Evolutionary conservation across 192 early-diverging fungal genomes (phyloP).

Genomic region (Coemansia sp.): DNA sequence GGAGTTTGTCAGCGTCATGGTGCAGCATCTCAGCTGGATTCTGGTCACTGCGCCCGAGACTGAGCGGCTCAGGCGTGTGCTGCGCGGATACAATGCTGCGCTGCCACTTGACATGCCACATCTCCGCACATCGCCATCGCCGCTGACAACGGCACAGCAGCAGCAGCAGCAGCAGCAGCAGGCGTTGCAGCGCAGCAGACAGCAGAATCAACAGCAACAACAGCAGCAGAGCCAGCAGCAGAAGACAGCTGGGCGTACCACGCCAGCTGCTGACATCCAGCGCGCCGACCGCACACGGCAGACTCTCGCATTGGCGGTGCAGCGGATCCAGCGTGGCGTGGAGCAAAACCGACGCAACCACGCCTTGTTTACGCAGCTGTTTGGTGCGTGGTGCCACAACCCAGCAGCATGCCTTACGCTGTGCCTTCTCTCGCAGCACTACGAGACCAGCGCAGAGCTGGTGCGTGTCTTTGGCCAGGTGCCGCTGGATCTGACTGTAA

Average conservation of each 20-base stretch:
- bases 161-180: slow-evolving; percentile 11
- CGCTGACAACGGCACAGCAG: background rate
- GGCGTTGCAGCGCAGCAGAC: slow-evolving; percentile 1
- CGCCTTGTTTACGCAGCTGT: slow-evolving; percentile 80
- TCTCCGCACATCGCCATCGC: background rate
- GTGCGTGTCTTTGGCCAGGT: slow-evolving; percentile 84
- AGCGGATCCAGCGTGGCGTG: slow-evolving; percentile 26
- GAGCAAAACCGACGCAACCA: slow-evolving; percentile 61
- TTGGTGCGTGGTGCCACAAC: slow-evolving; percentile 96
- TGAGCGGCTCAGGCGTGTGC: slow-evolving; percentile 70
- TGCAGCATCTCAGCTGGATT: slow-evolving; percentile 96
- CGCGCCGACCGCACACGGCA: slow-evolving; percentile 13
- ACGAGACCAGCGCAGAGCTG: slow-evolving; percentile 85
- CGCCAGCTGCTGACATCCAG: background rate
- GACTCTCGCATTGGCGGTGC: slow-evolving; percentile 17
- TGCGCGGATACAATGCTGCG: slow-evolving; percentile 73
- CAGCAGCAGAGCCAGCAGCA: slow-evolving; percentile 8
- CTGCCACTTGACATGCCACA: slow-evolving; percentile 37
- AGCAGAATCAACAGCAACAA: slow-evolving; percentile 11
- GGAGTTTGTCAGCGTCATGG: slow-evolving; percentile 96
- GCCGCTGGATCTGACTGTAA: slow-evolving; percentile 84
- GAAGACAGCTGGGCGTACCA: background rate
- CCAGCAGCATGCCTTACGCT: slow-evolving; percentile 91
- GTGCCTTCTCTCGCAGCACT: slow-evolving; percentile 95
- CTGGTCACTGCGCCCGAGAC: slow-evolving; percentile 94